phyloP scores from a whole-genome alignment of 306 rosid genomes.

The Trifolium pratense region DNA sequence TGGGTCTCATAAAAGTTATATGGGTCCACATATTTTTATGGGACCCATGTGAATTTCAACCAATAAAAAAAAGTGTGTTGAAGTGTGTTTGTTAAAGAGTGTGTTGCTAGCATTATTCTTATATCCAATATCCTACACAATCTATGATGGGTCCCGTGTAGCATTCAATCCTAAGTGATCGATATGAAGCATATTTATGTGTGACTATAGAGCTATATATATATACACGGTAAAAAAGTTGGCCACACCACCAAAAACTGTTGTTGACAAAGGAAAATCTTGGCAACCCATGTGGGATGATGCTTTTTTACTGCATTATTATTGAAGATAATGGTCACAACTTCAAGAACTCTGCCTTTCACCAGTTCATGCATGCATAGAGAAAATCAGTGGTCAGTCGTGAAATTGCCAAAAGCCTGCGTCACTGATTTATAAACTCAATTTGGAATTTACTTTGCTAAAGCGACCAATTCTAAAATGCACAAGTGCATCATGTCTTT shows the following conservation, averaged over 20 bases:
- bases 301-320: neutral
- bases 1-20: too few relatives aligned
- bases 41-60: too few relatives aligned
- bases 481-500: too few relatives aligned
- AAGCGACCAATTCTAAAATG: too few relatives aligned
- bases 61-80: too few relatives aligned
- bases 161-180: too few relatives aligned
- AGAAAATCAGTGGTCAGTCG: neutral
- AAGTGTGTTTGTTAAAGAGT: too few relatives aligned
- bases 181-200: neutral
- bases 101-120: too few relatives aligned
- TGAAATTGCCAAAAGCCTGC: neutral
- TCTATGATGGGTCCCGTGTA: neutral
- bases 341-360: conserved; percentile 6
- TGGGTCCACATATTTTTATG: too few relatives aligned
- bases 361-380: neutral
- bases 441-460: neutral
- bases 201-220: neutral
- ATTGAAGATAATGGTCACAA: neutral
- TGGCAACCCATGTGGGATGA: neutral
- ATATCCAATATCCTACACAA: neutral
- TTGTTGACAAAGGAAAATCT: neutral
- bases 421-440: neutral
- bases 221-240: neutral
- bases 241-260: neutral